Evolutionary conservation across 129 eudicot species (phyloP), one percentile per base, ranked within the genome.

Genomic region (Erigeron canadensis): DNA sequence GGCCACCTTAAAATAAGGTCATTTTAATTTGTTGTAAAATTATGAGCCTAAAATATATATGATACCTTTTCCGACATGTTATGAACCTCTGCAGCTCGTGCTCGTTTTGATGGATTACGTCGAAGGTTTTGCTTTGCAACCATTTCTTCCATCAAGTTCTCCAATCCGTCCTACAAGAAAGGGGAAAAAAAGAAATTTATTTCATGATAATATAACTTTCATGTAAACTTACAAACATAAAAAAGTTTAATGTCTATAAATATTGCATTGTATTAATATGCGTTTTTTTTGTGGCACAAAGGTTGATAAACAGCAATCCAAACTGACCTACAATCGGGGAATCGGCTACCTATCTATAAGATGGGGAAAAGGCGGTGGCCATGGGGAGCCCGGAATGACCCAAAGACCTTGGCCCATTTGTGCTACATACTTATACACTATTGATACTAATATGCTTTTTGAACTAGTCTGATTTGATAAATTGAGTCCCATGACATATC

Each of bases 61-160:
- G 38, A 10, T 44, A 92, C 98, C 95, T 93, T 93, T 87, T 93
- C 98, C 16, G 96, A 93, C 69, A 93, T 23, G 56, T 93, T 93
- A 83, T 93, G 98, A 66, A 89, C 95, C 86, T 93, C 96, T 8
- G 96, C 98, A 18, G 92, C 96, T 72, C 98, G 77, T 65, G 88
- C 80, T 64, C 98, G 85, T 79, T 93, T 93, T 2, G 95, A 85
- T 12, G 91, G 74, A 63, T 78, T 83, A 13, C 89, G 85, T 1
- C 67, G 53, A 45, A 81, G 81, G 39, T 65, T 45, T 71, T 41
- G 70, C 67, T 75, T 87, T 28, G 74, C 76, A 28, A 37, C 77
- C 63, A 81, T 83, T 63, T 88, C 97, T 45, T 79, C 94, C 82
- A 72, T 73, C 50, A 79, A 57, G 18, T 75, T 87, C 38, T 88